phyloP scores from a whole-genome alignment of 352 stramenopile genomes.

The Globisporangium sylvaticum region DNA sequence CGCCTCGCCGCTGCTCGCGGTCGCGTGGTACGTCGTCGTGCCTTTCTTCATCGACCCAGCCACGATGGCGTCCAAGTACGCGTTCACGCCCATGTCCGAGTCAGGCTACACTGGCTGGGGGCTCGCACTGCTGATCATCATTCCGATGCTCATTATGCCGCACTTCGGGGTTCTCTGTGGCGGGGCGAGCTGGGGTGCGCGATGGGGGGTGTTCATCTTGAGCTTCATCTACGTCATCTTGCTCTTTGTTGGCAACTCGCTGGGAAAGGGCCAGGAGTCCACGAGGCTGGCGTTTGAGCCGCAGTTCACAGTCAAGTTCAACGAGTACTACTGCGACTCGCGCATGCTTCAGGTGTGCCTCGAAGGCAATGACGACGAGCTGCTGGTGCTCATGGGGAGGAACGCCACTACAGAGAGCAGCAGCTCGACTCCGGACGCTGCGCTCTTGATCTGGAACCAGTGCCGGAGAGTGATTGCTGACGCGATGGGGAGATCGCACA shows the following conservation, averaged over 20 bases:
- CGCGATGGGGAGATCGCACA: not conserved
- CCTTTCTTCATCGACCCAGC: not conserved
- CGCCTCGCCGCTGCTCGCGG: not conserved
- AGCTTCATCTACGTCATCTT: slow-evolving; percentile 6
- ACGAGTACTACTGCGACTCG: slow-evolving; percentile 9
- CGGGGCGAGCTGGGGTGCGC: not conserved
- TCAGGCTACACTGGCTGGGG: not conserved
- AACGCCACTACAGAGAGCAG: not conserved
- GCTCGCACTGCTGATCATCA: not conserved
- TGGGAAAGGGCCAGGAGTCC: not conserved
- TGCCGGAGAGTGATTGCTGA: not conserved
- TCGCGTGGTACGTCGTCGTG: slow-evolving; percentile 2
- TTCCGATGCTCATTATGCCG: not conserved
- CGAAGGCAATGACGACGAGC: not conserved
- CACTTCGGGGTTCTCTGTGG: not conserved
- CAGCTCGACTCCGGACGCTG: too few relatives aligned
- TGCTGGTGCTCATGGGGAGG: not conserved
- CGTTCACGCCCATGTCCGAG: not conserved
- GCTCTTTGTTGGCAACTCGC: not conserved
- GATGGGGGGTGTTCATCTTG: not conserved
- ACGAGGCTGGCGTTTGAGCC: not conserved
- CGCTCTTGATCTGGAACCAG: not conserved
- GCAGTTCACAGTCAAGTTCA: slow-evolving; percentile 11
- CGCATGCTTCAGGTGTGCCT: slow-evolving; percentile 4
- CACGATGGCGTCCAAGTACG: not conserved